These are phyloP conservation scores for Umbellularia californica DNA, from an alignment of 164 flowering plant genomes.

Conservation along the genomic window DNA sequence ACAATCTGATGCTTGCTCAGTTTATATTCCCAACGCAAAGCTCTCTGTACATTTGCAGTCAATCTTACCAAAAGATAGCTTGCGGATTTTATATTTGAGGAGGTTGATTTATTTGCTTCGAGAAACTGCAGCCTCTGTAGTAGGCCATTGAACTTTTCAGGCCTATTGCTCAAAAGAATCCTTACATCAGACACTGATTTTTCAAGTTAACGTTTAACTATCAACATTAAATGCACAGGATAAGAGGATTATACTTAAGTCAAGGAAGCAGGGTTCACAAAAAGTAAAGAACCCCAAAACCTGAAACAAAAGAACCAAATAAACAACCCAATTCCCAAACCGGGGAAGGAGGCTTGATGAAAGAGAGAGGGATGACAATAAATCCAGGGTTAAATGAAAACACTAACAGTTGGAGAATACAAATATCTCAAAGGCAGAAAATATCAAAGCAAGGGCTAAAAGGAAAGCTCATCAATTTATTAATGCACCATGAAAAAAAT, in stretches of 20 bases:
- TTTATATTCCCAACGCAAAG: slow-evolving; percentile 35
- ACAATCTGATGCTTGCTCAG: slow-evolving; percentile 43
- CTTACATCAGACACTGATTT: slow-evolving; percentile 17
- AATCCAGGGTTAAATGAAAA: slow-evolving; percentile 16
- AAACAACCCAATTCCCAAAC: no score
- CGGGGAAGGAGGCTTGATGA: no score
- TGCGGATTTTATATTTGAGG: slow-evolving; percentile 29
- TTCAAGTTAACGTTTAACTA: no score
- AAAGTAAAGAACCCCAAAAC: no score
- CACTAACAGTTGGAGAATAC: background rate
- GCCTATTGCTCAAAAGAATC: slow-evolving; percentile 36
- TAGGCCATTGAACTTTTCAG: slow-evolving; percentile 50
- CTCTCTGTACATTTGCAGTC: slow-evolving; percentile 38
- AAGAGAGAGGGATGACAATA: background rate
- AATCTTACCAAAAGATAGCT: slow-evolving; percentile 34
- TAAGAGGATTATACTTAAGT: background rate
- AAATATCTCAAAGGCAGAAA: background rate
- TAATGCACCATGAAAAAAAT: background rate
- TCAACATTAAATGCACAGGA: background rate
- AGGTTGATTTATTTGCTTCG: slow-evolving; percentile 38
- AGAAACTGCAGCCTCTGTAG: slow-evolving; percentile 49
- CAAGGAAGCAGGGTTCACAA: no score
- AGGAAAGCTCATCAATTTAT: background rate
- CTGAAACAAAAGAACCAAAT: no score
- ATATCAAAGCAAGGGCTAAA: background rate